These are phyloP conservation scores for Ustilago sp. DNA, from an alignment of 1,284 basidiomycete genomes.

Conservation along the genomic window DNA sequence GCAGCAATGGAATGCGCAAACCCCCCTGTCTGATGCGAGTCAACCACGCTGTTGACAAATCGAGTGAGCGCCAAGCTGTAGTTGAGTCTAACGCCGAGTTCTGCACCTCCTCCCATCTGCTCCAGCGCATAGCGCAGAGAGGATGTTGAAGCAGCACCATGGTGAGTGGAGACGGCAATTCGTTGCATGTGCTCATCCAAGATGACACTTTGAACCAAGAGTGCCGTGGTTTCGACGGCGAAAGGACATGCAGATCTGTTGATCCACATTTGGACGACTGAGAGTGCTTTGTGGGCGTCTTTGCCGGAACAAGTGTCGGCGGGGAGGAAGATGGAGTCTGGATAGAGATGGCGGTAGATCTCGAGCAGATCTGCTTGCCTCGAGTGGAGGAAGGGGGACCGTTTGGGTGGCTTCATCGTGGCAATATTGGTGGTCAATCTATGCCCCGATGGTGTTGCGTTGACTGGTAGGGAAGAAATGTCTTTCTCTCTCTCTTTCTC, in stretches of 20 bases:
- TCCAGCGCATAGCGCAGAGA: slow-evolving; percentile 32
- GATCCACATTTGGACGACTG: slow-evolving; percentile 61
- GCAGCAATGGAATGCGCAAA: slow-evolving; percentile 86
- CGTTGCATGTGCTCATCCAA: slow-evolving; percentile 55
- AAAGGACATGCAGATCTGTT: slow-evolving; percentile 63
- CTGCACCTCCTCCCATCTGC: slow-evolving; percentile 44
- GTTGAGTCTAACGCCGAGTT: slow-evolving; percentile 46
- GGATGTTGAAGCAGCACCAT: slow-evolving; percentile 3
- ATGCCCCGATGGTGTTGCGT: background rate
- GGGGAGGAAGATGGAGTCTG: slow-evolving; percentile 21
- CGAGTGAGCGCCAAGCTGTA: slow-evolving; percentile 64
- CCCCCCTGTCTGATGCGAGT: slow-evolving; percentile 85
- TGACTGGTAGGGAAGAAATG: background rate
- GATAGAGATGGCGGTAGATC: slow-evolving; percentile 51
- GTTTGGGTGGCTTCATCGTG: slow-evolving; percentile 50
- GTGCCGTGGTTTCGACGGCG: slow-evolving; percentile 64
- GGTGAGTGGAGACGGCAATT: slow-evolving; percentile 16
- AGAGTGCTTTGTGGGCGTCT: slow-evolving; percentile 34
- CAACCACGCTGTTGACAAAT: slow-evolving; percentile 85
- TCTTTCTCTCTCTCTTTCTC: background rate
- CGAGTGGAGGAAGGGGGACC: slow-evolving; percentile 49
- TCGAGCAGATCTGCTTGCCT: slow-evolving; percentile 42
- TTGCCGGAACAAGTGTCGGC: slow-evolving; percentile 10
- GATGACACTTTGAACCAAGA: slow-evolving; percentile 55
- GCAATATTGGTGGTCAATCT: background rate